Conservation (phyloP, 2,329 filamentous ascomycete genomes). For the Nemania sp. region DNA sequence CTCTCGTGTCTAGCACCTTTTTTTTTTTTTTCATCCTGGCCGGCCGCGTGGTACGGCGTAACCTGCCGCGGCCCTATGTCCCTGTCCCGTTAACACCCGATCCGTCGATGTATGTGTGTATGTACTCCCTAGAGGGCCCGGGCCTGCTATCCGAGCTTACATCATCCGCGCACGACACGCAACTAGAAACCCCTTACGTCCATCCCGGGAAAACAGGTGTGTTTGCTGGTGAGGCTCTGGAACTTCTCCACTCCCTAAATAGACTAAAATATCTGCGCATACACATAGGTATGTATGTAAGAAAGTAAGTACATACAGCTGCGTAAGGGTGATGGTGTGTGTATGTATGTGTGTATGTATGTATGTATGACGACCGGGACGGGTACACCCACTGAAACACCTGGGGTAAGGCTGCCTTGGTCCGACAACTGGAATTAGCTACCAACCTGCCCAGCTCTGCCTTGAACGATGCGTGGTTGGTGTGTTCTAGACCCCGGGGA, state of each 20-base stretch:
- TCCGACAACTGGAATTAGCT: constrained; percentile 16
- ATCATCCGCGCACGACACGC: constrained; percentile 20
- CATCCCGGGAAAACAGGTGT: constrained; percentile 13
- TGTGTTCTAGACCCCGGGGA: constrained; percentile 25
- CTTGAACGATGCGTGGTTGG: constrained; percentile 7
- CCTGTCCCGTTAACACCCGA: constrained; percentile 18
- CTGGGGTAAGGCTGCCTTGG: constrained; percentile 23
- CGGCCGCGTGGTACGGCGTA: constrained; percentile 19
- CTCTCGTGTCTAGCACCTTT: constrained; percentile 6
- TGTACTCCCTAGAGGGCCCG: constrained; percentile 10
- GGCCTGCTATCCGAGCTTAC: constrained; percentile 27
- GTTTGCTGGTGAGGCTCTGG: constrained; percentile 30
- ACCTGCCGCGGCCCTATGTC: constrained; percentile 1
- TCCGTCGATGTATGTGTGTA: neutral
- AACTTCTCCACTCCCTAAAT: constrained; percentile 20
- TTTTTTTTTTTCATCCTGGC: constrained; percentile 2
- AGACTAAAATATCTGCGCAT: constrained; percentile 16
- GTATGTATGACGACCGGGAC: constrained; percentile 26
- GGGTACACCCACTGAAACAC: constrained; percentile 24
- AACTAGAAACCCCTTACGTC: constrained; percentile 6
- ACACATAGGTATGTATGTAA: constrained; percentile 27
- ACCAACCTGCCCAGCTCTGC: neutral
- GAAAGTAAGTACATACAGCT: neutral
- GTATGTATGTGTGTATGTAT: constrained; percentile 16
- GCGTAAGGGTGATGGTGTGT: constrained; percentile 8